Conservation (phyloP, 2,329 filamentous ascomycete species). For the Stagonosporopsis rhizophila region DNA sequence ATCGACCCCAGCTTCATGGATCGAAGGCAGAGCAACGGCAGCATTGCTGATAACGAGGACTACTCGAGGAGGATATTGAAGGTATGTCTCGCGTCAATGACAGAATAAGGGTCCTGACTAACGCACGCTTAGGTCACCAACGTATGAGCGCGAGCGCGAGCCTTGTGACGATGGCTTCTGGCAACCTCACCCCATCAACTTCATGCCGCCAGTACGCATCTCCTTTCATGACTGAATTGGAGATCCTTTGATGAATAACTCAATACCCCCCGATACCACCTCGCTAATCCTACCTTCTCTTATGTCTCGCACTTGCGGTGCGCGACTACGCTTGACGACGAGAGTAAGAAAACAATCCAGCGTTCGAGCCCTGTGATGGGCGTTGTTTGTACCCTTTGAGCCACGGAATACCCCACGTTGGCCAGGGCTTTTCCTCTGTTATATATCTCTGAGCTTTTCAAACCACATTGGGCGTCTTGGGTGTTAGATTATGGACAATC, state of each 20-base stretch:
- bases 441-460: conserved; percentile 29
- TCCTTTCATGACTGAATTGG: conserved; percentile 22
- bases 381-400: conserved; percentile 17
- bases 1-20: conserved; percentile 85
- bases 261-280: conserved; percentile 24
- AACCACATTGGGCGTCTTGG: conserved; percentile 19
- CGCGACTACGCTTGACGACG: conserved; percentile 39
- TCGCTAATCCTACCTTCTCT: conserved; percentile 29
- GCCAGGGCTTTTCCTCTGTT: conserved; percentile 27
- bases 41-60: conserved; percentile 96
- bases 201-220: conserved; percentile 15
- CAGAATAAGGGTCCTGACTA: conserved; percentile 17
- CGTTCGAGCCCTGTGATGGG: conserved; percentile 25
- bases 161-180: conserved; percentile 19
- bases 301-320: conserved; percentile 28
- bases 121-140: conserved; percentile 44
- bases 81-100: conserved; percentile 59
- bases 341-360: conserved; percentile 34
- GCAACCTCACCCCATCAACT: conserved; percentile 14
- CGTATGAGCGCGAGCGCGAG: conserved; percentile 38
- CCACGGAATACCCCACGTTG: conserved; percentile 11
- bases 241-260: conserved; percentile 20
- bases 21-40: conserved; percentile 87
- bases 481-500: conserved; percentile 26
- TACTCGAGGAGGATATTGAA: conserved; percentile 95